phyloP scores from a whole-genome alignment of 768 basidiomycete species.

The Gelatoporia subvermispora region DNA sequence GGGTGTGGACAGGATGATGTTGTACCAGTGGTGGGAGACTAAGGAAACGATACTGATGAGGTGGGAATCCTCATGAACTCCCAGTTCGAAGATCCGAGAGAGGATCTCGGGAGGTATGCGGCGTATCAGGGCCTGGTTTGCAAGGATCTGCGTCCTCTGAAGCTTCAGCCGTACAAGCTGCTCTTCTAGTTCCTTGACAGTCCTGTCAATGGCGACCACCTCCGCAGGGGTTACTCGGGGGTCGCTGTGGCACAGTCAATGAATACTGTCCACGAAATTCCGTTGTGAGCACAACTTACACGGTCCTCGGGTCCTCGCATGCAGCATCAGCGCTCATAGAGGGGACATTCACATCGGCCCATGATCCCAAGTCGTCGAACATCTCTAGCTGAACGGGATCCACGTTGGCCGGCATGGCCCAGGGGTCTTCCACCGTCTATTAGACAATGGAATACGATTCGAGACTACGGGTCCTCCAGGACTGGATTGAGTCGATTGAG shows the following conservation, averaged over 20 bases:
- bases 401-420: no score
- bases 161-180: conserved; percentile 19
- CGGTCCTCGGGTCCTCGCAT: no score
- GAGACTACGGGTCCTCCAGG: no score
- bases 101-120: conserved; percentile 25
- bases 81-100: conserved; percentile 26
- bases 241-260: conserved; percentile 13
- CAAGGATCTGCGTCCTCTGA: conserved; percentile 17
- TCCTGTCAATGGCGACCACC: conserved; percentile 20
- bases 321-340: no score
- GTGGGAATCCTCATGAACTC: conserved; percentile 19
- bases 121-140: conserved; percentile 20
- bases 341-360: no score
- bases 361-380: no score
- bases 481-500: no score
- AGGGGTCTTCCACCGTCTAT: no score
- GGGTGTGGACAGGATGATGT: conserved; percentile 20
- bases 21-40: conserved; percentile 25
- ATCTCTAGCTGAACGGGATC: no score
- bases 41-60: conserved; percentile 18
- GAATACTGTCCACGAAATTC: no score
- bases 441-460: no score
- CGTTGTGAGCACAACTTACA: no score
- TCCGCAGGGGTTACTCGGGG: conserved; percentile 19
- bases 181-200: conserved; percentile 19